Percentiles rank a stretch among this genome's conserved stretches.
Evolutionary conservation across 345 rosid genomes (phyloP).

Genomic region (Eucalyptus cladocalyx): DNA sequence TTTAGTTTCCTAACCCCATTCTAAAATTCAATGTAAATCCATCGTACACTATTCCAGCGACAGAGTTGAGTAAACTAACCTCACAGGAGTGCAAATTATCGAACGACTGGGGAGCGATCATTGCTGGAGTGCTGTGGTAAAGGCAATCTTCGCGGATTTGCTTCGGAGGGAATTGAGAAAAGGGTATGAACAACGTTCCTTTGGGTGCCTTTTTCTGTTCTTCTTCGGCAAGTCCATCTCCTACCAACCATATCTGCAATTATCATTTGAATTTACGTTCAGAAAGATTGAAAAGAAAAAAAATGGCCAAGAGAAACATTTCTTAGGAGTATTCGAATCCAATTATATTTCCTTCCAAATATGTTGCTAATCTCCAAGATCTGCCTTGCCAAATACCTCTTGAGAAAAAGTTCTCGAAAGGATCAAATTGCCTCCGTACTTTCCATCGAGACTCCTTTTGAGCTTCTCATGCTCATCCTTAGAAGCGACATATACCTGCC

Average conservation of each 20-base stretch:
- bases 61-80: constrained; percentile 9
- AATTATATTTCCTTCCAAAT: neutral
- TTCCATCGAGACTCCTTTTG: neutral
- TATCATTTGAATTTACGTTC: neutral
- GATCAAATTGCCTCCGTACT: constrained; percentile 3
- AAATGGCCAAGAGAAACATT: neutral
- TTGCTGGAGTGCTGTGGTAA: constrained; percentile 51
- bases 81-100: constrained; percentile 51
- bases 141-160: constrained; percentile 36
- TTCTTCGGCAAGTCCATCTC: constrained; percentile 32
- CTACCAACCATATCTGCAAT: constrained; percentile 50
- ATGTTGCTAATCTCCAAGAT: neutral
- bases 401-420: constrained; percentile 3
- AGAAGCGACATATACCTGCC: constrained; percentile 15
- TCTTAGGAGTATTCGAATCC: neutral
- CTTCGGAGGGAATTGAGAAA: constrained; percentile 35
- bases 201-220: constrained; percentile 35
- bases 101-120: constrained; percentile 34
- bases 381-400: neutral
- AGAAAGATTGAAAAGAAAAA: neutral
- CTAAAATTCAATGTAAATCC: neutral
- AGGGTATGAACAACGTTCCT: constrained; percentile 41
- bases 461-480: constrained; percentile 21
- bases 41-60: neutral
- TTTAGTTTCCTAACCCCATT: neutral